phyloP scores from a whole-genome alignment of 495 filamentous ascomycete species.

The Penicillium turbatum region DNA sequence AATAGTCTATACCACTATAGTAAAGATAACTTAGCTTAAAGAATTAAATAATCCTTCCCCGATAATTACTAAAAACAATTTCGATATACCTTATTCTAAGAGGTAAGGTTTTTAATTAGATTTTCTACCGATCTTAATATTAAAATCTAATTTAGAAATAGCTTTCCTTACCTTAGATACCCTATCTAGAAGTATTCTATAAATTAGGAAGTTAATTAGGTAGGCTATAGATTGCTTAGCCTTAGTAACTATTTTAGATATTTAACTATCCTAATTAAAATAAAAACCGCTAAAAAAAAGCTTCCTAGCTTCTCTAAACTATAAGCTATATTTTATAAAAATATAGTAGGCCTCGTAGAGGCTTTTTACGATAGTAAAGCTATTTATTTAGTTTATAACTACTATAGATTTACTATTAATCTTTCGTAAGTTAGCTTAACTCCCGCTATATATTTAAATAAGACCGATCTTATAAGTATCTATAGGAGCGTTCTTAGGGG shows the following conservation, averaged over 20 bases:
- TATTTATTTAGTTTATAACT: slow-evolving; percentile 4
- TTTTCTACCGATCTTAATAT: neutral
- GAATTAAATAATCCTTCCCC: neutral
- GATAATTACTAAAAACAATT: no score
- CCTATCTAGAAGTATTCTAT: slow-evolving; percentile 4
- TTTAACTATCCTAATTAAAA: slow-evolving; percentile 7
- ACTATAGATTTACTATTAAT: slow-evolving; percentile 3
- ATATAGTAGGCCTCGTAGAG: slow-evolving; percentile 4
- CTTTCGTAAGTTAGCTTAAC: slow-evolving; percentile 4
- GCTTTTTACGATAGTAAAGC: neutral
- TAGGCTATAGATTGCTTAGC: slow-evolving; percentile 1
- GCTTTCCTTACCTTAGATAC: slow-evolving; percentile 2
- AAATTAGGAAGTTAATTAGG: slow-evolving; percentile 7
- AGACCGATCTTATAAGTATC: neutral
- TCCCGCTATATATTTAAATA: neutral
- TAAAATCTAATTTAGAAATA: neutral
- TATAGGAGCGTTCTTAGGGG: neutral
- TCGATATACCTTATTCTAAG: no score
- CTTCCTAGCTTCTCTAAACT: neutral
- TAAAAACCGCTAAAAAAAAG: neutral
- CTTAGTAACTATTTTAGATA: slow-evolving; percentile 8
- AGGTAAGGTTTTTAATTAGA: neutral
- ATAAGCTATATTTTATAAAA: neutral
- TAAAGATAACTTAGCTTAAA: neutral
- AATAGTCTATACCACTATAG: neutral